These are phyloP conservation scores for Pachyrhizus erosus DNA, from an alignment of 306 rosid genomes.

Conservation along the genomic window DNA sequence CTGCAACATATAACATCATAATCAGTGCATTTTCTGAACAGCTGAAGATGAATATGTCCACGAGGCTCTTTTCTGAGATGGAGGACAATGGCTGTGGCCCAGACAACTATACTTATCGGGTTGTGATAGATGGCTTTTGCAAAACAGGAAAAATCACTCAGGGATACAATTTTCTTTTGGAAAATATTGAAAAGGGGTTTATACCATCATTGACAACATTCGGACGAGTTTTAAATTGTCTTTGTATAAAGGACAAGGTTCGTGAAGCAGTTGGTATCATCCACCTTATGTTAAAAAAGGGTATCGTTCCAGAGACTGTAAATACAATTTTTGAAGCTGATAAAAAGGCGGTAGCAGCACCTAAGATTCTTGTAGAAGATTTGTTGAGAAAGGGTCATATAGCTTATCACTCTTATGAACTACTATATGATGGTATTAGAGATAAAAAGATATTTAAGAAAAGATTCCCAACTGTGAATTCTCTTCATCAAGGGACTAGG, in stretches of 20 bases:
- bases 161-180: constrained; percentile 67
- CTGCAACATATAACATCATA: constrained; percentile 77
- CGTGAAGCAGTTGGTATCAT: constrained; percentile 77
- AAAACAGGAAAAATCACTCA: constrained; percentile 65
- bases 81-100: constrained; percentile 56
- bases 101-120: constrained; percentile 75
- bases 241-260: constrained; percentile 68
- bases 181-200: constrained; percentile 66
- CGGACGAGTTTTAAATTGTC: constrained; percentile 83
- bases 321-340: constrained; percentile 79
- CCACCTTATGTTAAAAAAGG: constrained; percentile 77
- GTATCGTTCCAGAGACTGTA: constrained; percentile 78
- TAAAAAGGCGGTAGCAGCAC: constrained; percentile 84
- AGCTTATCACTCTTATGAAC: constrained; percentile 79
- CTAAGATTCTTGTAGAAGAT: constrained; percentile 89
- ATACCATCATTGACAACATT: constrained; percentile 73
- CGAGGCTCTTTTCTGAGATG: constrained; percentile 72
- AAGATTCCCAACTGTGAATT: constrained; percentile 39
- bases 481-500: constrained; percentile 40
- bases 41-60: constrained; percentile 63
- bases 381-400: constrained; percentile 81
- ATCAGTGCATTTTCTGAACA: constrained; percentile 71
- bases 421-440: constrained; percentile 84
- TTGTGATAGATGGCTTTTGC: constrained; percentile 87
- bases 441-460: constrained; percentile 64